Percentiles rank a stretch among this genome's conserved stretches.
phyloP scores from a whole-genome alignment of 2,329 filamentous ascomycete genomes.

The Nemania sp. region DNA sequence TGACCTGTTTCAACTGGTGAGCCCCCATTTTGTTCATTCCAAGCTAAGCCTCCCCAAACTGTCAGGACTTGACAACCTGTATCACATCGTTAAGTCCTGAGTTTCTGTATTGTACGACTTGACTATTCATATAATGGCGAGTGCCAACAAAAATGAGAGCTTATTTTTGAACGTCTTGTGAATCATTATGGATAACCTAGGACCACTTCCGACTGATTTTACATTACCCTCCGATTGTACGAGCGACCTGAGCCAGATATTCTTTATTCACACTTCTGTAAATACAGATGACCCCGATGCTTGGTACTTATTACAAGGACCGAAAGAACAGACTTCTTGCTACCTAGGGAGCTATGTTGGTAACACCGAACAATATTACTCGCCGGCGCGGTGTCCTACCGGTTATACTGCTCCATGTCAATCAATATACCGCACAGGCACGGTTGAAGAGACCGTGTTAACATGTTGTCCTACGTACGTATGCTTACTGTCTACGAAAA shows the following conservation, averaged over 20 bases:
- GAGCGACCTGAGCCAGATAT: not conserved
- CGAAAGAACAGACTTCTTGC: not conserved
- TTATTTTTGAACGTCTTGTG: too few species aligned
- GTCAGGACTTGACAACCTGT: too few species aligned
- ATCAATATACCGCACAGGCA: not conserved
- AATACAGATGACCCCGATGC: not conserved
- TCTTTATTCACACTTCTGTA: not conserved
- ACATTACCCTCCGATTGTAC: not conserved
- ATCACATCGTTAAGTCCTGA: too few species aligned
- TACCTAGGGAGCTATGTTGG: not conserved
- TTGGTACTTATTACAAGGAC: not conserved
- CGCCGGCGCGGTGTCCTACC: constrained; percentile 1
- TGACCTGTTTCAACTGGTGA: too few species aligned
- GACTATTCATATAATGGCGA: too few species aligned
- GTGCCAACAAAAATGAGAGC: too few species aligned
- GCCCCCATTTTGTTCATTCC: too few species aligned
- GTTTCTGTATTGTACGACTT: too few species aligned
- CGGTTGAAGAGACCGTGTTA: constrained; percentile 1
- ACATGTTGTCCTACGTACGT: constrained; percentile 11
- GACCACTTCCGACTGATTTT: constrained; percentile 5
- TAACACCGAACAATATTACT: constrained; percentile 2
- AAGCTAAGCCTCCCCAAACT: too few species aligned
- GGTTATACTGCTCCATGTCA: constrained; percentile 4
- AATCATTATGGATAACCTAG: not conserved
- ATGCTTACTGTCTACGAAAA: too few species aligned